Evolutionary conservation across 192 early-diverging fungal species (phyloP), one percentile per base, ranked within the genome.

Genomic region (Pilobolus umbonatus): DNA sequence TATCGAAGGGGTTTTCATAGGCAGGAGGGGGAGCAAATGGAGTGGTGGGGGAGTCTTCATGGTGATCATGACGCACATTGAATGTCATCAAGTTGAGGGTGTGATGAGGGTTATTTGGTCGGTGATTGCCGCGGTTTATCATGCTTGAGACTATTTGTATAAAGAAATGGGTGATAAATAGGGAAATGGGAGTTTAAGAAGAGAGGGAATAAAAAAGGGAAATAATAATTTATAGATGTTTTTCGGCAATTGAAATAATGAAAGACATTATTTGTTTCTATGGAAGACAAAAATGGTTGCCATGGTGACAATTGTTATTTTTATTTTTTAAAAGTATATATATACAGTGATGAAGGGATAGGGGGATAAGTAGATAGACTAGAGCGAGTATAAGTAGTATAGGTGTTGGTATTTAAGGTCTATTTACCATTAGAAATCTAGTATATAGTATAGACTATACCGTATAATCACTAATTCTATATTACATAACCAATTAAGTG

Each of bases 1-100:
- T 19, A 14, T 53, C 49, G 4, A 53, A 31, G 5, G 56, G 30
- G n/a, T 45, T 19, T 19, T 36, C 28, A 25, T 19, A 29, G 8
- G 28, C 43, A 0, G 64, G 64, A 19, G 57, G 49, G n/a, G 44
- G 45, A 24, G 62, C 54, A 36, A 64, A 57, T 1, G 48, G 21
- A 2, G 15, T 30, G 15, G 40, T 44, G 1, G 55, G 38, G 3
- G 53, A 56, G 9, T 47, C 9, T 3, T 40, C 9, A 25, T 50
- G 49, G 31, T 57, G 55, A 45, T 68, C 67, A 51, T 58, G 55
- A 3, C 67, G 67, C 30, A 68, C 43, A 17, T 68, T 68, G 38
- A 68, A 68, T 11, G 55, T 62, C 67, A 68, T 68, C 2, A 62
- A 51, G 7, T 38, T 57, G 29, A 65, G 28, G n/a, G n/a, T n/a